Evolutionary conservation across 208 protist genomes (phyloP).

Genomic region (Crithidia mellificae): DNA sequence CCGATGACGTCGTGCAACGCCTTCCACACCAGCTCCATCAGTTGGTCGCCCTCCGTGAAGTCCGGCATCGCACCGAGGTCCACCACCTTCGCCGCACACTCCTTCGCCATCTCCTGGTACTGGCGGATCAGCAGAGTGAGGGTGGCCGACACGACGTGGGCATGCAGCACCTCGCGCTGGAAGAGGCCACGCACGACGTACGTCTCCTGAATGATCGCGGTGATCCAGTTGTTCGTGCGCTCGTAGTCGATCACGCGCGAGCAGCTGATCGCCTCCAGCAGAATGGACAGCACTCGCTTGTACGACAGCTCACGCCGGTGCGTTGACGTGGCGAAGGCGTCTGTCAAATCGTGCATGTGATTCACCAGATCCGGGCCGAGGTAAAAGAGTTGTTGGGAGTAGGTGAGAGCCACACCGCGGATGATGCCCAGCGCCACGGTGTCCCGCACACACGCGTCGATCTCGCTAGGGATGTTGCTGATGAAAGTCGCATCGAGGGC

Average conservation of each 20-base stretch:
- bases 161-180: slow-evolving; percentile 74
- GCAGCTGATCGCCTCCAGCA: slow-evolving; percentile 79
- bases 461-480: slow-evolving; percentile 52
- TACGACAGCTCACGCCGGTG: slow-evolving; percentile 60
- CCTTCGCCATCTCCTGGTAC: slow-evolving; percentile 64
- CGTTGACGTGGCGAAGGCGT: slow-evolving; percentile 62
- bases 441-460: slow-evolving; percentile 67
- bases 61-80: slow-evolving; percentile 40
- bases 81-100: slow-evolving; percentile 37
- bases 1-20: slow-evolving; percentile 55
- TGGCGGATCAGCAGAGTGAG: slow-evolving; percentile 74
- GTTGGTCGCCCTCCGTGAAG: slow-evolving; percentile 65
- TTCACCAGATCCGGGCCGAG: slow-evolving; percentile 55
- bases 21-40: slow-evolving; percentile 73
- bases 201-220: slow-evolving; percentile 69
- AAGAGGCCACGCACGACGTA: slow-evolving; percentile 79
- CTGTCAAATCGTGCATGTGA: slow-evolving; percentile 72
- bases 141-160: slow-evolving; percentile 69
- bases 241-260: slow-evolving; percentile 61
- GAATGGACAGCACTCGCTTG: slow-evolving; percentile 68
- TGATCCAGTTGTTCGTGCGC: slow-evolving; percentile 76
- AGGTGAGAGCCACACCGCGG: slow-evolving; percentile 63
- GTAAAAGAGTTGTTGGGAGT: slow-evolving; percentile 47
- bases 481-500: slow-evolving; percentile 60
- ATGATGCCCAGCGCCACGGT: slow-evolving; percentile 64